A percentile compares a stretch with the other conserved stretches of the same genome.
Evolutionary conservation across 225 moss, liverwort and hornwort species (phyloP).

Genomic region (Sphagnum contortum): DNA sequence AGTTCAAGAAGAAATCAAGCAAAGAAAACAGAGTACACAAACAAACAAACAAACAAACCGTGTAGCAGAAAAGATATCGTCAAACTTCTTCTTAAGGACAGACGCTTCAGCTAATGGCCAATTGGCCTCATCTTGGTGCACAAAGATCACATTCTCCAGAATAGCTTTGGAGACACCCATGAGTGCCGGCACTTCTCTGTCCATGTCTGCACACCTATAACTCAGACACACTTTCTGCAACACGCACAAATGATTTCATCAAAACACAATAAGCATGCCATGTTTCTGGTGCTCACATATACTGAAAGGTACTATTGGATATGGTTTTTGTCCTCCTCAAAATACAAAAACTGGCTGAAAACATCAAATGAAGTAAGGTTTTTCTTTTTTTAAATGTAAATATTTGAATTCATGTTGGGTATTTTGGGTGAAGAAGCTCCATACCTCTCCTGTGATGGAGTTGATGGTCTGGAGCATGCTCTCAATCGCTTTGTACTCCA

Average conservation of each 20-base stretch:
- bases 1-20: neutral
- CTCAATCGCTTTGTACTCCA: conserved; percentile 99
- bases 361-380: no score
- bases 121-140: conserved; percentile 98
- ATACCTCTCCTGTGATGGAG: conserved; percentile 87
- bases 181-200: conserved; percentile 94
- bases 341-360: no score
- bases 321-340: no score
- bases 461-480: conserved; percentile 96
- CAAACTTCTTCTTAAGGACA: conserved; percentile 94
- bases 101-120: conserved; percentile 92
- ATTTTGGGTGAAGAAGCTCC: neutral
- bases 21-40: neutral
- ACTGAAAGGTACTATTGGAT: no score
- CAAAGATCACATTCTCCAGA: conserved; percentile 95
- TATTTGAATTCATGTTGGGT: no score
- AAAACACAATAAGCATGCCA: neutral
- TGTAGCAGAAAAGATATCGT: conserved; percentile 98
- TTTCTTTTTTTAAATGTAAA: no score
- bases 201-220: conserved; percentile 98
- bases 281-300: no score
- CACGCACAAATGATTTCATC: neutral
- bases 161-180: conserved; percentile 99
- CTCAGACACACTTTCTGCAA: conserved; percentile 97
- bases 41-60: conserved; percentile 34